Evolutionary conservation across 2,329 filamentous ascomycete genomes (phyloP).

Genomic region (Helicocarpus griseus): DNA sequence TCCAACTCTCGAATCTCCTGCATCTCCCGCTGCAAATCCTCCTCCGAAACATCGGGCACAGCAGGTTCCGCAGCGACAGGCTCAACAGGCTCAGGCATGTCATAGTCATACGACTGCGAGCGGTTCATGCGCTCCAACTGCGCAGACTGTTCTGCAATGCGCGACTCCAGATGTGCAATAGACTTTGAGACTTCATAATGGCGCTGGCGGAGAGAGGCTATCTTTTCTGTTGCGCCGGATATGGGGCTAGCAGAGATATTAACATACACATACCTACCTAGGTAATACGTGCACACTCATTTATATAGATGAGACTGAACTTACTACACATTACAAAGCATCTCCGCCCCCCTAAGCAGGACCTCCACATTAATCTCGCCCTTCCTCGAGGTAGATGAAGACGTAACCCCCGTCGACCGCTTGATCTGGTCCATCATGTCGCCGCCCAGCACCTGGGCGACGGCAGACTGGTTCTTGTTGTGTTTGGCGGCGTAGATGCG

Average conservation of each 20-base stretch:
- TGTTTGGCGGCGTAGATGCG: conserved; percentile 42
- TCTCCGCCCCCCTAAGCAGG: conserved; percentile 76
- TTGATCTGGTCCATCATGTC: conserved; percentile 77
- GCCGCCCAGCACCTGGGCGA: conserved; percentile 78
- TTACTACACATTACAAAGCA: conserved; percentile 76
- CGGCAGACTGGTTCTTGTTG: conserved; percentile 65
- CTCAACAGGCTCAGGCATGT: conserved; percentile 36
- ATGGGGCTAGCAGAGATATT: conserved; percentile 51
- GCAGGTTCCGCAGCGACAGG: conserved; percentile 5
- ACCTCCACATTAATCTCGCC: conserved; percentile 81
- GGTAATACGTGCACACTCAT: neutral
- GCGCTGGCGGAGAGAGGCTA: conserved; percentile 60
- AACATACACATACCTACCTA: too few relatives aligned
- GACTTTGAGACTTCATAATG: conserved; percentile 64
- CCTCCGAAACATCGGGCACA: conserved; percentile 26
- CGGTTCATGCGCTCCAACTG: conserved; percentile 64
- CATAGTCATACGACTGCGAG: conserved; percentile 45
- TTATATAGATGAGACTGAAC: conserved; percentile 16
- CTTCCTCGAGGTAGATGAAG: conserved; percentile 35
- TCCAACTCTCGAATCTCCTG: conserved; percentile 54
- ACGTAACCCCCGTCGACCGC: conserved; percentile 46
- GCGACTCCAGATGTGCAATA: conserved; percentile 67
- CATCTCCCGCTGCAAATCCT: conserved; percentile 37
- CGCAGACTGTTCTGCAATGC: conserved; percentile 65
- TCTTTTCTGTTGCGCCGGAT: conserved; percentile 66